A percentile compares a stretch with the other conserved stretches of the same genome.
Conservation (phyloP, 2,329 filamentous ascomycete species). For the Leptosphaerulina australis region DNA sequence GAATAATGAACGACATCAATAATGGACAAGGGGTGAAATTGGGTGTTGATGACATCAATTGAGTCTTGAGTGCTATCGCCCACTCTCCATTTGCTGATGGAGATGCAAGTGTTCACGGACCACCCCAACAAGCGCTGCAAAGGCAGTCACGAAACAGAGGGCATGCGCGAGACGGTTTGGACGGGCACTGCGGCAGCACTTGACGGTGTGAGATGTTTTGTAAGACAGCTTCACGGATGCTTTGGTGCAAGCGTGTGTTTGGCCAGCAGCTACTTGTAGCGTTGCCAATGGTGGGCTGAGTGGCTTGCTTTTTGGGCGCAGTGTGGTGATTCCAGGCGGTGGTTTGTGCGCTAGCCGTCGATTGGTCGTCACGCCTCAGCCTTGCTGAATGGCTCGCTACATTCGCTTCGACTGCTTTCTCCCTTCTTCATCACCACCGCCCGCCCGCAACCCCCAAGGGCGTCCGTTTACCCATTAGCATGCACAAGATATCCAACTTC, state of each 20-base stretch:
- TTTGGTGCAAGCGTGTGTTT: background rate
- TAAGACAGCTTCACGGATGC: background rate
- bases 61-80: conserved; percentile 3
- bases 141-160: background rate
- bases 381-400: conserved; percentile 22
- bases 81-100: conserved; percentile 1
- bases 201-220: conserved; percentile 1
- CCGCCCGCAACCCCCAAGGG: conserved; percentile 37
- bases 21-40: background rate
- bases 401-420: conserved; percentile 25
- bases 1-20: background rate
- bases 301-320: conserved; percentile 10
- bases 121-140: conserved; percentile 13
- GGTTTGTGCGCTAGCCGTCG: conserved; percentile 10
- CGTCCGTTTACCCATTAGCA: conserved; percentile 46
- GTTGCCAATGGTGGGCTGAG: conserved; percentile 2
- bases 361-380: conserved; percentile 21
- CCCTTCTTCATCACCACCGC: conserved; percentile 31
- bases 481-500: conserved; percentile 73
- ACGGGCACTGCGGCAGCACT: background rate
- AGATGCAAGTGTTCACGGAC: conserved; percentile 7
- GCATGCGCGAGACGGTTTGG: background rate
- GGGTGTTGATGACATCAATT: background rate
- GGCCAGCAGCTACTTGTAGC: too few species aligned
- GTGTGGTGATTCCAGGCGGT: conserved; percentile 21